Evolutionary conservation across 768 basidiomycete genomes (phyloP).

Genomic region (Cyclocybe aegerita): DNA sequence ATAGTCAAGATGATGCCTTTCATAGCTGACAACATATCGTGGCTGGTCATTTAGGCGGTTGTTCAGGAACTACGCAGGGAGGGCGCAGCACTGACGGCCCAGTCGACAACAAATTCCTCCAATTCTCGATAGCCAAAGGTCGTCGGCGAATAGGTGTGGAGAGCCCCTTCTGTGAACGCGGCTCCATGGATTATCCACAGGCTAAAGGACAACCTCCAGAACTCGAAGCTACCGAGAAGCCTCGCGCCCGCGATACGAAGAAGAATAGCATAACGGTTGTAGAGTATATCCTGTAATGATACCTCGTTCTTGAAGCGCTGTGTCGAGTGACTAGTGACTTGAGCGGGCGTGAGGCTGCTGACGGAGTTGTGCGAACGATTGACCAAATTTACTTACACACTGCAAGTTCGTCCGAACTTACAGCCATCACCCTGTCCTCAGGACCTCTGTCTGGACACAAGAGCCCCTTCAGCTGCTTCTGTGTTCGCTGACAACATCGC

Average conservation of each 20-base stretch:
- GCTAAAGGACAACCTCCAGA: no score
- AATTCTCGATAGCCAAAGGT: constrained; percentile 4
- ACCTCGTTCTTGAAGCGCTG: no score
- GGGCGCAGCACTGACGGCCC: constrained; percentile 40
- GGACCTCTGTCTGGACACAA: no score
- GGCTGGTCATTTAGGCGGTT: constrained; percentile 55
- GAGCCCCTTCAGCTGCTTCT: no score
- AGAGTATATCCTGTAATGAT: no score
- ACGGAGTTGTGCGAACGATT: background rate
- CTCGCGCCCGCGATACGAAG: no score
- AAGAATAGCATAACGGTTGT: no score
- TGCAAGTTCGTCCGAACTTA: constrained; percentile 8
- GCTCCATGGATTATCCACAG: no score
- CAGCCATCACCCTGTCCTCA: constrained; percentile 4
- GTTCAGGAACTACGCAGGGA: constrained; percentile 83
- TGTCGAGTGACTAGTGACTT: no score
- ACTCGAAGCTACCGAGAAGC: no score
- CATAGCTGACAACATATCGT: constrained; percentile 9
- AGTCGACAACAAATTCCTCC: constrained; percentile 17
- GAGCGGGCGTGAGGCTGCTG: no score
- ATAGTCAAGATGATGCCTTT: constrained; percentile 5
- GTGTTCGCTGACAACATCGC: background rate
- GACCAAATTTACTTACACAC: constrained; percentile 14
- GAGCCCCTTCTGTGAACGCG: no score
- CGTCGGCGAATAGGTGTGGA: background rate